phyloP scores from a whole-genome alignment of 495 filamentous ascomycete species.

The Chaetomium cochliodes region DNA sequence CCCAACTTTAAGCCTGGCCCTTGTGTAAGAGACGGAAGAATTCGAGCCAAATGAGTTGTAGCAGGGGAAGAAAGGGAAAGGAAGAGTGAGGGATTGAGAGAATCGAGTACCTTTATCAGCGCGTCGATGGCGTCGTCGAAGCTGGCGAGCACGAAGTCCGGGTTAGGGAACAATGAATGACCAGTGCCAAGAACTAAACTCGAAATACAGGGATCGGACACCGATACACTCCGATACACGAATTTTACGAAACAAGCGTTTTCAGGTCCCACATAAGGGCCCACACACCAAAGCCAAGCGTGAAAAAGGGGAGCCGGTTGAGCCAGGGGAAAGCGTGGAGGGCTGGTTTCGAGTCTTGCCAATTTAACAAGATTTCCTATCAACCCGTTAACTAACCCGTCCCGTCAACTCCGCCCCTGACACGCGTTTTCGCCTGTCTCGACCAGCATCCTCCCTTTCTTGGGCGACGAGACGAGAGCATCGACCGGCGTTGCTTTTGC shows the following conservation, averaged over 20 bases:
- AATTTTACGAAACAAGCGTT: conserved; percentile 15
- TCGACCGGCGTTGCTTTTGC: conserved; percentile 4
- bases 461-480: conserved; percentile 14
- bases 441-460: conserved; percentile 8
- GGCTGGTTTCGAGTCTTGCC: conserved; percentile 27
- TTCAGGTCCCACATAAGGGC: neutral
- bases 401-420: conserved; percentile 22
- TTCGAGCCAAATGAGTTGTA: too few relatives aligned
- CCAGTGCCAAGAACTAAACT: neutral
- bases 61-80: too few relatives aligned
- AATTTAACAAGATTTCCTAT: conserved; percentile 37
- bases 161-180: too few relatives aligned
- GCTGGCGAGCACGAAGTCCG: too few relatives aligned
- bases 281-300: conserved; percentile 11
- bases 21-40: too few relatives aligned
- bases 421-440: conserved; percentile 30
- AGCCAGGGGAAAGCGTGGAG: conserved; percentile 5
- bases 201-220: neutral
- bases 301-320: conserved; percentile 22
- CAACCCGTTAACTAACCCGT: conserved; percentile 16
- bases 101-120: too few relatives aligned
- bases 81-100: too few relatives aligned
- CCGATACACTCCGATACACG: neutral
- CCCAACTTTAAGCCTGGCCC: too few relatives aligned
- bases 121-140: too few relatives aligned